Base-by-base conservation (phyloP, 1,284 basidiomycete genomes). In the Trichosporon sp. region DNA sequence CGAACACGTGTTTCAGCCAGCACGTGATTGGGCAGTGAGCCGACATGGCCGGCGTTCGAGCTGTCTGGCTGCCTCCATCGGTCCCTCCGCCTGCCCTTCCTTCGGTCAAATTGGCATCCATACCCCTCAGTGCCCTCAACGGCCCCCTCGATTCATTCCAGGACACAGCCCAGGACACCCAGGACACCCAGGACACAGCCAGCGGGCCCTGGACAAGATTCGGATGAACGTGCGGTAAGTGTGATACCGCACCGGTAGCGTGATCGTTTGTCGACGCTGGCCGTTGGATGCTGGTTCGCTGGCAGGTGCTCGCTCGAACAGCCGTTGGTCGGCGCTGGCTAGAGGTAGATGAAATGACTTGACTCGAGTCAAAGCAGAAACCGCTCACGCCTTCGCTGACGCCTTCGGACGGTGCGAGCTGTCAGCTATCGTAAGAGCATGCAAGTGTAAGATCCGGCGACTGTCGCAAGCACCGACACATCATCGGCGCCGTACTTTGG, bases 21-120 rank as follows among this genome's bases (percentile, higher is more conserved):
- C 8, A 4, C 27, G 25, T 54, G 49, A 54, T 54, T 54, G 49
- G 49, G 14, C 16, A 16, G 8, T 14, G 1, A 3, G 34, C 34
- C 13, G 29, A 31, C n/a, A n/a, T n/a, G n/a, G n/a, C 49, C 49
- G 49, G 49, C 49, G 49, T 54, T 54, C 49, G 49, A 54, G n/a
- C n/a, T n/a, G n/a, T n/a, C n/a, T n/a, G n/a, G n/a, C n/a, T n/a
- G n/a, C n/a, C n/a, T n/a, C n/a, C n/a, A n/a, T n/a, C n/a, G n/a
- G n/a, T n/a, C n/a, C n/a, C n/a, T n/a, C n/a, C n/a, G n/a, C n/a
- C n/a, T n/a, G n/a, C n/a, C n/a, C n/a, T n/a, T 27, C 16, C 19
- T 54, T 54, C 49, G 49, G 49, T 54, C 49, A 54, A 54, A 54
- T 54, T 54, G 49, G 13, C 34, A 11, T 37, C 34, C 34, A 37